These are phyloP conservation scores for Hygrophorus russula DNA, from an alignment of 768 basidiomycete species.

Conservation along the genomic window DNA sequence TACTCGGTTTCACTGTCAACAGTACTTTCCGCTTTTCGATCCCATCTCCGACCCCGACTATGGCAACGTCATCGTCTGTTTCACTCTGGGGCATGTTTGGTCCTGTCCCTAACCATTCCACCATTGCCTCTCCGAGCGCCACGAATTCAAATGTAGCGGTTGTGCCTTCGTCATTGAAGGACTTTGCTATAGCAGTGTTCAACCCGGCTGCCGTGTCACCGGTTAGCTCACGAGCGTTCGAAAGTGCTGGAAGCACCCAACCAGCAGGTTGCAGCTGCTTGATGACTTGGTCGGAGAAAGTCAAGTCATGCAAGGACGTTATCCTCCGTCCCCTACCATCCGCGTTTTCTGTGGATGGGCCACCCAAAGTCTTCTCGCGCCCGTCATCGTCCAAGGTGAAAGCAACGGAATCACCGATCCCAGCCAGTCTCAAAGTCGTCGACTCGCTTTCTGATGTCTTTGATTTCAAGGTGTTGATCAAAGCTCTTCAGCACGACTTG, in stretches of 20 bases:
- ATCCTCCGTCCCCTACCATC: slow-evolving; percentile 19
- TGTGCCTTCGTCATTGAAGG: slow-evolving; percentile 31
- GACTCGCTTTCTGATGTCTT: slow-evolving; percentile 38
- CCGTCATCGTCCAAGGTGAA: slow-evolving; percentile 12
- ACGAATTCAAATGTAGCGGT: slow-evolving; percentile 19
- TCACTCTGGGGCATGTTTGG: slow-evolving; percentile 31
- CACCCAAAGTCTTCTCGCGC: slow-evolving; percentile 2
- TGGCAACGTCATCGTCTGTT: slow-evolving; percentile 13
- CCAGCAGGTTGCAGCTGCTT: not conserved
- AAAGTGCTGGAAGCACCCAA: not conserved
- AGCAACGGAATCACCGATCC: slow-evolving; percentile 14
- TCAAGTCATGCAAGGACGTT: slow-evolving; percentile 19
- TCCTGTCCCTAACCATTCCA: slow-evolving; percentile 26
- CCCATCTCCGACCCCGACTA: slow-evolving; percentile 22
- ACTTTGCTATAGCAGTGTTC: slow-evolving; percentile 41
- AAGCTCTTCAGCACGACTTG: slow-evolving; percentile 39
- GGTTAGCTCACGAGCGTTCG: slow-evolving; percentile 15
- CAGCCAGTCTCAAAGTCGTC: slow-evolving; percentile 28
- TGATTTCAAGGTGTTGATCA: slow-evolving; percentile 32
- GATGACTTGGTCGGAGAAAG: slow-evolving; percentile 14
- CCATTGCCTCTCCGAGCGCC: slow-evolving; percentile 17
- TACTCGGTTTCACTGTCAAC: slow-evolving; percentile 52
- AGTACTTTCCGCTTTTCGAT: slow-evolving; percentile 30
- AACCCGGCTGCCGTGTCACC: slow-evolving; percentile 35
- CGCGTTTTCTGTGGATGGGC: slow-evolving; percentile 9